Evolutionary conservation across 2,329 filamentous ascomycete species (phyloP), one percentile per base, ranked within the genome.

Genomic region (Sporothrix euskadiensis): DNA sequence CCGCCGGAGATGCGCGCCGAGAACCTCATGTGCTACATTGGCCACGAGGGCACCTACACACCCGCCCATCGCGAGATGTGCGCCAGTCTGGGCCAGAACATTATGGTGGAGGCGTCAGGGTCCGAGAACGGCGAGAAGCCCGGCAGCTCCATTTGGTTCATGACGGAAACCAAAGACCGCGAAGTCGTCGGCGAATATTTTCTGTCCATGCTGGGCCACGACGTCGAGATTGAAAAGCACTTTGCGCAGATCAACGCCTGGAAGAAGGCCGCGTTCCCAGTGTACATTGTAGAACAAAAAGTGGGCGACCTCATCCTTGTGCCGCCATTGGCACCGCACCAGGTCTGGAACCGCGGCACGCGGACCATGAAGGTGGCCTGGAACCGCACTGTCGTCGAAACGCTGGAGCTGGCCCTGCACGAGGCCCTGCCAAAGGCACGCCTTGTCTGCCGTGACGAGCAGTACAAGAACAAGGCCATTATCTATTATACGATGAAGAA

Each of bases 391-490:
- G 98, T 94, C 0, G 92, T 92, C 1, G 94, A 98, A 79, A 98
- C 96, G 0, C 86, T 99, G 3, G 92, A 95, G 76, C 85, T 97
- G 80, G 96, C 95, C 0, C 81, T 98, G 26, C 88, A 90, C 74
- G 96, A 98, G 83, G 94, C 95, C 0, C 85, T 99, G 2, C 94
- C 94, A 0, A 94, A 94, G 77, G 93, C 94, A 10, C 89, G 94
- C 14, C 88, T 98, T 77, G 95, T 98, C 2, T 98, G 96, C 80
- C 92, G 96, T 52, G 96, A 99, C 77, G 96, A 99, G 80, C 95
- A 98, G 81, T 99, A 99, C 85, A 98, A 98, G 81, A 98, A 97
- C 83, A 98, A 98, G 81, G 93, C 94, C 5, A 98, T 98, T 73
- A 87, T 98, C 61, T 97, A 94, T 81, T 97, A 91, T 80, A 93